phyloP scores from a whole-genome alignment of 371 early-diverging fungal genomes.

The Rhizopus arrhizus region DNA sequence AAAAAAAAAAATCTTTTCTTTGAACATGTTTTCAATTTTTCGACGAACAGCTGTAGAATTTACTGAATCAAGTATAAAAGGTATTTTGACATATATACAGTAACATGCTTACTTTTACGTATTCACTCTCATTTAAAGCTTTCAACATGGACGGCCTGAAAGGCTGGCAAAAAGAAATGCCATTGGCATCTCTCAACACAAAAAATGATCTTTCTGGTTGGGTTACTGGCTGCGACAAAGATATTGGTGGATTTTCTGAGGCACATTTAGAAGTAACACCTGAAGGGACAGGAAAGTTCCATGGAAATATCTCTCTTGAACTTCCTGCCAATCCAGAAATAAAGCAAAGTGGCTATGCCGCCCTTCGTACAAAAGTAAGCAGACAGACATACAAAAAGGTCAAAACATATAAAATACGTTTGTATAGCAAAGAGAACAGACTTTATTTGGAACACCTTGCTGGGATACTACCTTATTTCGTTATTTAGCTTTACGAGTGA shows the following conservation, averaged over 20 bases:
- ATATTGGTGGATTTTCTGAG: slow-evolving; percentile 83
- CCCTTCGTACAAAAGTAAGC: slow-evolving; percentile 74
- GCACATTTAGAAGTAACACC: slow-evolving; percentile 63
- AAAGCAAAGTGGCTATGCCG: slow-evolving; percentile 88
- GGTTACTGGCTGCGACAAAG: slow-evolving; percentile 86
- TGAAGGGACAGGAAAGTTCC: slow-evolving; percentile 66
- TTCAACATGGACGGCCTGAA: slow-evolving; percentile 50
- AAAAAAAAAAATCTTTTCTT: slow-evolving; percentile 1
- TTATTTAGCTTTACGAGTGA: slow-evolving; percentile 80
- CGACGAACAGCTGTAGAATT: slow-evolving; percentile 54
- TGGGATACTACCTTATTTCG: slow-evolving; percentile 87
- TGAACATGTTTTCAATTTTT: slow-evolving; percentile 51
- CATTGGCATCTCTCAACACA: slow-evolving; percentile 63
- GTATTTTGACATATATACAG: slow-evolving; percentile 28
- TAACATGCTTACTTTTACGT: not conserved
- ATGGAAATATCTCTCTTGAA: slow-evolving; percentile 79
- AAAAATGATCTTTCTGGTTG: slow-evolving; percentile 69
- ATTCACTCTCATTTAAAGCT: slow-evolving; percentile 20
- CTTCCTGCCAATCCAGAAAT: slow-evolving; percentile 76
- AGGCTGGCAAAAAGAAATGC: slow-evolving; percentile 70
- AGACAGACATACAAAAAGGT: not conserved
- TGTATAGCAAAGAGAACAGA: slow-evolving; percentile 26
- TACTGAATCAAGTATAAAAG: slow-evolving; percentile 57
- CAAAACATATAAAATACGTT: not conserved
- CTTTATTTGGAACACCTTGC: slow-evolving; percentile 74